A percentile compares a stretch with the other conserved stretches of the same genome.
phyloP scores from a whole-genome alignment of 306 rosid species.

The Citrullus mucosospermus region DNA sequence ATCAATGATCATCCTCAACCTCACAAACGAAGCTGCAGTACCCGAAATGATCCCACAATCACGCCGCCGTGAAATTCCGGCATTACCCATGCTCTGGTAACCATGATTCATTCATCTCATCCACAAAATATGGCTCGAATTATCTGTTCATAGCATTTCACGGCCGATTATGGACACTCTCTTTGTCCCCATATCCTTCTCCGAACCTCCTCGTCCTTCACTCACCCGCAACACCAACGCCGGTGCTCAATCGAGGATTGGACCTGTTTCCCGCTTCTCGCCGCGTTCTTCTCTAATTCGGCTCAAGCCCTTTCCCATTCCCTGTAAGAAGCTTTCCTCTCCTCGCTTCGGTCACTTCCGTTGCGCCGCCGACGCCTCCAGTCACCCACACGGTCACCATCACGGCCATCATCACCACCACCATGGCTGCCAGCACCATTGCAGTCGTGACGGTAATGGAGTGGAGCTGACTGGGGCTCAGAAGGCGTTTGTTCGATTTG shows the following conservation, averaged over 20 bases:
- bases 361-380: conserved; percentile 25
- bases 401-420: conserved; percentile 12
- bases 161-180: conserved; percentile 1
- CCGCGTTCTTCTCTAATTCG: conserved; percentile 16
- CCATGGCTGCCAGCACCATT: conserved; percentile 34
- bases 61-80: conserved; percentile 9
- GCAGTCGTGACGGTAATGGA: conserved; percentile 17
- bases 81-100: not conserved
- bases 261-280: conserved; percentile 16
- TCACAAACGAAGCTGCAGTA: not conserved
- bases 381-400: conserved; percentile 13
- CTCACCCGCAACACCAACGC: conserved; percentile 5
- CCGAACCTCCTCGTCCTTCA: conserved; percentile 20
- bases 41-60: not conserved
- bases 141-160: not conserved
- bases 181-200: conserved; percentile 7
- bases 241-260: conserved; percentile 21
- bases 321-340: conserved; percentile 5
- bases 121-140: conserved; percentile 14
- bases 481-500: conserved; percentile 48
- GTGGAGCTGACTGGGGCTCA: conserved; percentile 48
- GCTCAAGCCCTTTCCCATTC: conserved; percentile 13
- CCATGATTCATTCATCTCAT: not conserved
- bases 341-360: conserved; percentile 24
- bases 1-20: not conserved